phyloP scores from a whole-genome alignment of 495 filamentous ascomycete genomes.

The Choiromyces venosus region DNA sequence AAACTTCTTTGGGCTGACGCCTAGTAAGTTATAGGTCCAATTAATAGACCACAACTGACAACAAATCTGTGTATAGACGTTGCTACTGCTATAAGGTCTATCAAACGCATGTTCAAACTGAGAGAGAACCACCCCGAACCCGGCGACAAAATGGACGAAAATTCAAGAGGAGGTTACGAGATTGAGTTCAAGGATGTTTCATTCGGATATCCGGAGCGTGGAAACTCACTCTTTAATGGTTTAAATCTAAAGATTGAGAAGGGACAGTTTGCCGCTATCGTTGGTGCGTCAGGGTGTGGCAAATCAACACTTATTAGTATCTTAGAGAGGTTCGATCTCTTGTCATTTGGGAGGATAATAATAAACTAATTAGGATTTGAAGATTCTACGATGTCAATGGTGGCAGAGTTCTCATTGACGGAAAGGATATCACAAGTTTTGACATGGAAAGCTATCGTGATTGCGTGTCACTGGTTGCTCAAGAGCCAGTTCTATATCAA shows the following conservation, averaged over 20 bases:
- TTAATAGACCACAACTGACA: background rate
- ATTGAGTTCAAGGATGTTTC: constrained; percentile 55
- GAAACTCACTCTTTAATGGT: constrained; percentile 50
- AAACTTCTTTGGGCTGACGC: constrained; percentile 16
- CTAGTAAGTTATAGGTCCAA: constrained; percentile 1
- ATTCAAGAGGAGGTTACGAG: constrained; percentile 46
- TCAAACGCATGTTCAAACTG: constrained; percentile 23
- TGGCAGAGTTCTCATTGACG: constrained; percentile 51
- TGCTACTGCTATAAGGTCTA: constrained; percentile 17
- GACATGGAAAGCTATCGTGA: constrained; percentile 52
- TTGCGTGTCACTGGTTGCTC: constrained; percentile 54
- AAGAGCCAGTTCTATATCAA: constrained; percentile 57
- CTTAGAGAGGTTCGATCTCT: constrained; percentile 47
- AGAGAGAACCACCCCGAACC: constrained; percentile 7
- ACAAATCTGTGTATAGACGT: background rate
- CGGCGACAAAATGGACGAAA: constrained; percentile 6
- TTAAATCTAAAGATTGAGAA: constrained; percentile 56
- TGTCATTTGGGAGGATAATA: constrained; percentile 12
- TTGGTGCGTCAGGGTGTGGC: constrained; percentile 66
- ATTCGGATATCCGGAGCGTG: constrained; percentile 57
- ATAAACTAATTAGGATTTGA: background rate
- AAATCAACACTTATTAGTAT: constrained; percentile 65
- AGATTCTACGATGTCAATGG: constrained; percentile 54
- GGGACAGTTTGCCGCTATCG: constrained; percentile 63
- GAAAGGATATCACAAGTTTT: constrained; percentile 47